These are phyloP conservation scores for Mrakia blollopis DNA, from an alignment of 768 basidiomycete genomes.

Conservation along the genomic window DNA sequence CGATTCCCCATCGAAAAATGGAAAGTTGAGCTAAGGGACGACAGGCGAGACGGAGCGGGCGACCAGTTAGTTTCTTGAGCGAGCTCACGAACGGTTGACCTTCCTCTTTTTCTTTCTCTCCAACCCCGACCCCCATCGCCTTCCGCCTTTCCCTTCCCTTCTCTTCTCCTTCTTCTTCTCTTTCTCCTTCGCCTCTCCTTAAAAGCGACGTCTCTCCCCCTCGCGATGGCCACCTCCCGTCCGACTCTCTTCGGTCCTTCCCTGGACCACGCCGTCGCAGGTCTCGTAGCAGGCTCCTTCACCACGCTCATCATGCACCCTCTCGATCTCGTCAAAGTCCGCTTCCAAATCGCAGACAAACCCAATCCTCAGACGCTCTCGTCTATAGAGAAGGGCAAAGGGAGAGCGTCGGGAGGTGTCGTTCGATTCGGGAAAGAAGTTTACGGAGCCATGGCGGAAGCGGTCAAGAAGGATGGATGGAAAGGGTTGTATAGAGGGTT, in stretches of 20 bases:
- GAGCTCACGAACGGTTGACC: background rate
- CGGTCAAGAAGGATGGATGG: constrained; percentile 70
- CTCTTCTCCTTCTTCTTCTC: background rate
- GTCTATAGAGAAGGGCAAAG: constrained; percentile 22
- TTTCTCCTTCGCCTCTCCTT: background rate
- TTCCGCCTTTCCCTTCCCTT: background rate
- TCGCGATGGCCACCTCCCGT: constrained; percentile 3
- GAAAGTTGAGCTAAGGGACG: background rate
- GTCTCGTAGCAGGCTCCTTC: constrained; percentile 84
- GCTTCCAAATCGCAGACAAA: constrained; percentile 78
- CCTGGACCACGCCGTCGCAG: constrained; percentile 83
- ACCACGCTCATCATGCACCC: constrained; percentile 96
- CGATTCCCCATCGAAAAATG: background rate
- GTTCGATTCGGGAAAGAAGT: constrained; percentile 52
- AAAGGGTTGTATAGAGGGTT: constrained; percentile 85
- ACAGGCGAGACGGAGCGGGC: background rate
- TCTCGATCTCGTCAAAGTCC: constrained; percentile 88
- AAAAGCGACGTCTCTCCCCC: background rate
- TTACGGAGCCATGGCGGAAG: constrained; percentile 66
- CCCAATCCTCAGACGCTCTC: constrained; percentile 43
- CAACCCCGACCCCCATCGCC: background rate
- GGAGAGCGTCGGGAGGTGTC: constrained; percentile 32
- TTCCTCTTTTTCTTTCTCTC: background rate
- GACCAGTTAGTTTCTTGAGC: no score
- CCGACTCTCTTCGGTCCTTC: constrained; percentile 30